Evolutionary conservation across 768 basidiomycete genomes (phyloP), one percentile per base, ranked within the genome.

Genomic region (Russula foetens): DNA sequence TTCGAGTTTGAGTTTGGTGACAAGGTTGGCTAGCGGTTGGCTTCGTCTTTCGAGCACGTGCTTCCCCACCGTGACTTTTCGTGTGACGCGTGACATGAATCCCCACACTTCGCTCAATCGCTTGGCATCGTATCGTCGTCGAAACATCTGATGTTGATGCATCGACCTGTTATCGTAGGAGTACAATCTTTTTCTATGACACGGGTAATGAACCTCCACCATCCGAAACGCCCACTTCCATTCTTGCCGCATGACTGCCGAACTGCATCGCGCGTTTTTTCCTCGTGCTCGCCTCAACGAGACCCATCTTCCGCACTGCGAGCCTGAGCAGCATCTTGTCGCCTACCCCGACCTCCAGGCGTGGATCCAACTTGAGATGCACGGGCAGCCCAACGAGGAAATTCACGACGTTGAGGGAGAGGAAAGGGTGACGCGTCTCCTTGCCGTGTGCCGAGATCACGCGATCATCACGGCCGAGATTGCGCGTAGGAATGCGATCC

Each of bases 241-340:
- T 92, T 60, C 90, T 76, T 19, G 91, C 91, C 31, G 90, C 89
- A 72, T 85, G 84, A 67, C 83, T 90, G 19, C 96, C 96, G 74
- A 99, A 99, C 68, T 98, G 97, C 90, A 98, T 97, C 15, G 97
- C 97, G 60, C 90, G 72, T 75, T 99, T 99, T 71, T 88, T 93
- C 63, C 91, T 76, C 54, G 66, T 60, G 63, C 88, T 88, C 6
- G 92, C 90, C 63, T 85, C 82, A 2, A 80, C 72, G 45, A 98
- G 75, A 0, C 95, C 94, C n/a, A 93, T 67, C 64, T 82, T 82
- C 63, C 76, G 74, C 38, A 88, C 84, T 2, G 87, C 84, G 29
- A 88, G 70, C 56, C 96, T 75, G 54, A 98, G 69, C 47, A 99
- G 69, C 73, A 88, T 78, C 76, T 99, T 99, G 70, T 98, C 97